Base-by-base conservation (phyloP, 2,329 filamentous ascomycete species). In the Chalaropsis ovoidea region DNA sequence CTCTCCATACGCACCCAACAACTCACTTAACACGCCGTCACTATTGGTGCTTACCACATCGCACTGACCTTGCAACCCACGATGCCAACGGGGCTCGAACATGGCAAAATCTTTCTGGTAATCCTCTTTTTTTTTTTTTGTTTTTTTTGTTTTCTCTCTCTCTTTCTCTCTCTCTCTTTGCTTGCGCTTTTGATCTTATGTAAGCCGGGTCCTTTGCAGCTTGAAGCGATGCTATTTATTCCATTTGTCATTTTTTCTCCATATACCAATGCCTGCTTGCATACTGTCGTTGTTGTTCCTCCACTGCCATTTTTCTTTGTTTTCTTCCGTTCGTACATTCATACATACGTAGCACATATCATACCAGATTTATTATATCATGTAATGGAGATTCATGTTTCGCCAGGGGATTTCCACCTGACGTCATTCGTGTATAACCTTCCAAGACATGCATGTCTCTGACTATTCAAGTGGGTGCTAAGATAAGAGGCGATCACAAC, bases 181-280 rank as follows among this genome's bases (percentile, higher is more conserved):
- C 19, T 56, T 11, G 19, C n/a, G 2, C 35, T 56, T 42, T 64
- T 52, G n/a, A 56, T 62, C 35, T 54, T 45, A 27, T 54, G 7
- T 49, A 22, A 22, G 10, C 22, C 15, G n/a, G 60, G 19, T 42
- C 19, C 27, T 45, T 22, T 17, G 42, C 35, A 27, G 22, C 41
- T 39, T 31, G 7, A 43, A 61, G 60, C 60, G 41, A 61, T 61
- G 39, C 6, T 31, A 31, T 31, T 61, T 56, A 31, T 56, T 56
- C 35, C 35, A 61, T 61, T 56, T 56, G 52, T 56, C n/a, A 22
- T 52, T 22, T 56, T 56, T 56, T 56, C 17, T 56, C 10, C 47
- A 43, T 62, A 62, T 62, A 43, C 61, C 61, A 31, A 62, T 62
- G 41, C 61, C 24, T 62, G 41, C 42, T 22, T 62, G 61, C 61